A percentile compares a stretch with the other conserved stretches of the same genome.
These are phyloP conservation scores for Coelastrella sp. DNA, from an alignment of 139 green algal genomes.

Conservation along the genomic window DNA sequence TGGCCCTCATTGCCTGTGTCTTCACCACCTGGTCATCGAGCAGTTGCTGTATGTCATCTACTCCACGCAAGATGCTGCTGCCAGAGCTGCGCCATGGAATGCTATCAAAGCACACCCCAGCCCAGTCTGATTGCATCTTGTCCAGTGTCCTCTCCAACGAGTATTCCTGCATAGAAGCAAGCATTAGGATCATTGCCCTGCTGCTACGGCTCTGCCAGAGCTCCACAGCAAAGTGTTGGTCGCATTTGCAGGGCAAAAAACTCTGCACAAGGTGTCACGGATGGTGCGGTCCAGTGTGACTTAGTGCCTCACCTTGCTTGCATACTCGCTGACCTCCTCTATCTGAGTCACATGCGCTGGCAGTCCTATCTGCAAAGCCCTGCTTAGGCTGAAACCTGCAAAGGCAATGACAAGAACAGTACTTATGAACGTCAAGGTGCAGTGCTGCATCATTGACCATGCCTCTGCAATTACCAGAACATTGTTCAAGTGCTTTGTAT, in stretches of 20 bases:
- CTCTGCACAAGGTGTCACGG: neutral
- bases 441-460: too few species aligned
- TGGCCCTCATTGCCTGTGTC: slow-evolving; percentile 84
- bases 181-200: too few species aligned
- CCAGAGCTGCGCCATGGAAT: slow-evolving; percentile 75
- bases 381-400: slow-evolving; percentile 71
- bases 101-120: slow-evolving; percentile 74
- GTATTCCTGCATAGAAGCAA: slow-evolving; percentile 66
- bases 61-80: slow-evolving; percentile 67
- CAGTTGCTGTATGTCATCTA: slow-evolving; percentile 78
- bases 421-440: too few species aligned
- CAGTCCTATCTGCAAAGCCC: slow-evolving; percentile 77
- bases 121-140: slow-evolving; percentile 88
- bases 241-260: neutral
- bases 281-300: too few species aligned
- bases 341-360: slow-evolving; percentile 67
- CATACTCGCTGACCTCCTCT: slow-evolving; percentile 79
- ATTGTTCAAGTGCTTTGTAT: too few species aligned
- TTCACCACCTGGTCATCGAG: slow-evolving; percentile 69
- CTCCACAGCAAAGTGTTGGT: too few species aligned
- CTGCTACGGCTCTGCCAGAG: too few species aligned
- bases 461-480: too few species aligned
- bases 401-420: too few species aligned
- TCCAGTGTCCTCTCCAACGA: slow-evolving; percentile 80
- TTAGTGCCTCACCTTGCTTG: slow-evolving; percentile 51